These are phyloP conservation scores for Blattamonas nauphoetae DNA, from an alignment of 78 protist genomes.

Conservation along the genomic window DNA sequence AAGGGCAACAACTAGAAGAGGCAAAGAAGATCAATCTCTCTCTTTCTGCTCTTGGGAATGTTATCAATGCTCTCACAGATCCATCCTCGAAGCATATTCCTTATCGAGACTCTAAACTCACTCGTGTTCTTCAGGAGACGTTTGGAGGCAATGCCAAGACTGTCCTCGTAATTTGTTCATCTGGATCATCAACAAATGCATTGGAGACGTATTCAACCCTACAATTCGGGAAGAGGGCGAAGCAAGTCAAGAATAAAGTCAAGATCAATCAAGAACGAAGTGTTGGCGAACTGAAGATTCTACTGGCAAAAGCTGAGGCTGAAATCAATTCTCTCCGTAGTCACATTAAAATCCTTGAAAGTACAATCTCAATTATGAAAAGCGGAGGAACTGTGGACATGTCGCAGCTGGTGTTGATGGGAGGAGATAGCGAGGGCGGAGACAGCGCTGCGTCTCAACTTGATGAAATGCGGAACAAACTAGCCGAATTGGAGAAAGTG, in stretches of 20 bases:
- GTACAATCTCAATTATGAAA: too few species aligned
- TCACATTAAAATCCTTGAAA: not conserved
- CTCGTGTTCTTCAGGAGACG: slow-evolving; percentile 38
- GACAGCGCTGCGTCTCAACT: too few species aligned
- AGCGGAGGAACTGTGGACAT: too few species aligned
- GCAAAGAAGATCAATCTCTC: slow-evolving; percentile 36
- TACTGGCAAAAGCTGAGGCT: not conserved
- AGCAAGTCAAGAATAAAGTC: slow-evolving; percentile 28
- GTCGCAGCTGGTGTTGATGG: too few species aligned
- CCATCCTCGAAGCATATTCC: slow-evolving; percentile 35
- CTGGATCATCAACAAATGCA: slow-evolving; percentile 8
- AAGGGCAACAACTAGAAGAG: slow-evolving; percentile 47
- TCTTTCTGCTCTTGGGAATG: slow-evolving; percentile 60
- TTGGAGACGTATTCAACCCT: slow-evolving; percentile 28
- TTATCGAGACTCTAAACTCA: slow-evolving; percentile 64
- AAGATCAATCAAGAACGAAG: slow-evolving; percentile 7
- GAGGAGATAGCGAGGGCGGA: too few species aligned
- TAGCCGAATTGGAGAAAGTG: not conserved
- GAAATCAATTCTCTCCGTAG: not conserved
- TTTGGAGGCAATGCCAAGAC: slow-evolving; percentile 27
- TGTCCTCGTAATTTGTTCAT: slow-evolving; percentile 12
- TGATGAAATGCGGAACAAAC: not conserved
- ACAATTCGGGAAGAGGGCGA: slow-evolving; percentile 25
- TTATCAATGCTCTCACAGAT: slow-evolving; percentile 48
- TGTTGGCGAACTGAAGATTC: not conserved